Base-by-base conservation (phyloP, 106 monocot species). In the Phalaenopsis aphrodite region DNA sequence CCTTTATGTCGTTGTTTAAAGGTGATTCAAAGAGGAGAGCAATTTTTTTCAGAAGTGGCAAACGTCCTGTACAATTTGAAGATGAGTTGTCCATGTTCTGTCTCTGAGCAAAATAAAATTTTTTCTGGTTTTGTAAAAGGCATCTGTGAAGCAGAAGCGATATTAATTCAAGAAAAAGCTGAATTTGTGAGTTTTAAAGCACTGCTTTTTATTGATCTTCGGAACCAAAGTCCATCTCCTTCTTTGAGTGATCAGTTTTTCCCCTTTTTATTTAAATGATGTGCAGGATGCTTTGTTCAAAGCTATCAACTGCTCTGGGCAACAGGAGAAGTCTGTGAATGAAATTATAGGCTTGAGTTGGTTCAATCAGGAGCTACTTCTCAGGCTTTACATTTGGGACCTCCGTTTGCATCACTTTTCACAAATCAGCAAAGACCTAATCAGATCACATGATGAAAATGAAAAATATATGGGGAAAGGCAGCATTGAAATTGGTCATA, bases 301-400 rank as follows among this genome's bases (percentile, higher is more conserved):
- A 56, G 78, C 76, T 78, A 79, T 84, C 5, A 81, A 82, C 21
- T 21, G 24, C 17, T 41, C 75, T 69, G 85, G 78, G 64, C 81
- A 80, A 76, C 24, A 66, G 6, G 87, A 81, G 4, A 77, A 81
- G 38, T 49, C 81, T 79, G 42, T 65, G 18, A 67, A 81, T 80
- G 87, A 89, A 21, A 83, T 80, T 86, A 81, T 89, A 56, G 81
- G 81, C 78, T 78, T 89, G 49, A 83, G 79, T 78, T 89, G 84
- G 83, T 55, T 93, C 19, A 84, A 80, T 37, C 85, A 87, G 78
- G 91, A 95, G 56, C 85, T 93, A 46, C 81, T 91, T 79, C 85
- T 95, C 75, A 80, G 56, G 83, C 80, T 87, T 1, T 93, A 88
- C 78, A 82, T 93, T 49, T 95, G 95, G 95, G 95, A 95, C 66